Evolutionary conservation across 2,329 filamentous ascomycete species (phyloP).

Genomic region (Ascochyta pisi): DNA sequence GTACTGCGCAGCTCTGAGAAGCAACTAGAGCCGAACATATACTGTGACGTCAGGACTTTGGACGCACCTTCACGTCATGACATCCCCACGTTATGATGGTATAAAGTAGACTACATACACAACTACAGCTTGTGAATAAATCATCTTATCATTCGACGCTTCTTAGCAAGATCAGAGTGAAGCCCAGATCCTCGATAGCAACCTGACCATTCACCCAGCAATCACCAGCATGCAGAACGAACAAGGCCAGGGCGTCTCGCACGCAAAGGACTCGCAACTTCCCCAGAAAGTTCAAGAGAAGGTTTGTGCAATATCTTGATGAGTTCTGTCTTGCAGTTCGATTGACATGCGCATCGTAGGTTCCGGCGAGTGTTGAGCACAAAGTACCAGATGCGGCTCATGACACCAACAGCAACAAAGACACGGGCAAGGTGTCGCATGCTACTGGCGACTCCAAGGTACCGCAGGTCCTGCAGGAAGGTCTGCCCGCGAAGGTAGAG

Average conservation of each 20-base stretch:
- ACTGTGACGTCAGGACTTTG: too few relatives aligned
- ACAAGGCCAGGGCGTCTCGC: conserved; percentile 11
- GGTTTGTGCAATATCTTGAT: not conserved
- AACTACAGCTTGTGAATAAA: too few relatives aligned
- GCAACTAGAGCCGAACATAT: too few relatives aligned
- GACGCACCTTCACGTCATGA: too few relatives aligned
- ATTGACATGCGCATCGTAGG: not conserved
- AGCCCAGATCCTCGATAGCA: too few relatives aligned
- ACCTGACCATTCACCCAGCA: too few relatives aligned
- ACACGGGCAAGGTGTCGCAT: conserved; percentile 14
- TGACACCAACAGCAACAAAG: conserved; percentile 15
- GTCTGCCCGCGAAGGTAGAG: conserved; percentile 7
- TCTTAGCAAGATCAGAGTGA: too few relatives aligned
- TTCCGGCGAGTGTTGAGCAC: conserved; percentile 11
- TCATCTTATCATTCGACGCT: too few relatives aligned
- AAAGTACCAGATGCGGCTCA: conserved; percentile 10
- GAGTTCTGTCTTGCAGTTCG: too few relatives aligned
- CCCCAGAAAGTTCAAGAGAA: conserved; percentile 14
- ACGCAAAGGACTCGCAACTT: conserved; percentile 11
- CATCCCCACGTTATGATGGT: too few relatives aligned
- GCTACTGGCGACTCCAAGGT: conserved; percentile 12
- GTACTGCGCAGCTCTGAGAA: too few relatives aligned
- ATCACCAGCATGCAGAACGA: conserved; percentile 10
- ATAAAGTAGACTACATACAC: too few relatives aligned
- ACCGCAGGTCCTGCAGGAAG: conserved; percentile 10